Conservation (phyloP, 176 grass and related monocot species). For the Pontederia paniculata region DNA sequence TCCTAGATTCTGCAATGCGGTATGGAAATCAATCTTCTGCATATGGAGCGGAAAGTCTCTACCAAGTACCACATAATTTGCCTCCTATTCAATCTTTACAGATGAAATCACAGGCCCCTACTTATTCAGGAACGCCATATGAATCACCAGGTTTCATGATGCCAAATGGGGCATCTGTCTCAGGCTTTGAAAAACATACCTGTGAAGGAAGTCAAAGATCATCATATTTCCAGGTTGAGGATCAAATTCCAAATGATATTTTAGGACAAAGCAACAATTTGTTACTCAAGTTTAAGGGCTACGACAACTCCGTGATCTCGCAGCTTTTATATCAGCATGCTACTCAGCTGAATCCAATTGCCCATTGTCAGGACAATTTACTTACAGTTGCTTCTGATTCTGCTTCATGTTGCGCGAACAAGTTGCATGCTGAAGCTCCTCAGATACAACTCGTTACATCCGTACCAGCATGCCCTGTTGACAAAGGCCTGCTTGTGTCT, state of each 20-base stretch:
- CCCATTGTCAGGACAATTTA: constrained; percentile 25
- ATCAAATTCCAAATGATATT: constrained; percentile 39
- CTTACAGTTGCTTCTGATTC: constrained; percentile 30
- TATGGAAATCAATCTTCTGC: constrained; percentile 49
- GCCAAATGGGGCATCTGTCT: constrained; percentile 45
- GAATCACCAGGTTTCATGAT: constrained; percentile 37
- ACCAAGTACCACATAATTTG: constrained; percentile 77
- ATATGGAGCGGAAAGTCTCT: constrained; percentile 57
- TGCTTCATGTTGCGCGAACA: constrained; percentile 29
- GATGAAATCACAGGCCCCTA: constrained; percentile 42
- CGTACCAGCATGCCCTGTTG: constrained; percentile 23
- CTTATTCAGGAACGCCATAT: constrained; percentile 31
- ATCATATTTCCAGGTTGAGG: constrained; percentile 35
- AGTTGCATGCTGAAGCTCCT: constrained; percentile 25
- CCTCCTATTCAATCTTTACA: constrained; percentile 56
- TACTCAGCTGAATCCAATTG: constrained; percentile 39
- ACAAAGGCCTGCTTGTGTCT: constrained; percentile 28
- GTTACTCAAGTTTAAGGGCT: constrained; percentile 37
- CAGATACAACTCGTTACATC: neutral
- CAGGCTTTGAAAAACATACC: constrained; percentile 38
- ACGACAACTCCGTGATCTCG: constrained; percentile 36
- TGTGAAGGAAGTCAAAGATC: constrained; percentile 62
- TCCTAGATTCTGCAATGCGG: constrained; percentile 36
- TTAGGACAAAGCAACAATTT: constrained; percentile 29
- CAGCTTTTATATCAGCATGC: constrained; percentile 27